Conservation (phyloP, 352 stramenopile genomes). For the Pythium apleroticum region DNA sequence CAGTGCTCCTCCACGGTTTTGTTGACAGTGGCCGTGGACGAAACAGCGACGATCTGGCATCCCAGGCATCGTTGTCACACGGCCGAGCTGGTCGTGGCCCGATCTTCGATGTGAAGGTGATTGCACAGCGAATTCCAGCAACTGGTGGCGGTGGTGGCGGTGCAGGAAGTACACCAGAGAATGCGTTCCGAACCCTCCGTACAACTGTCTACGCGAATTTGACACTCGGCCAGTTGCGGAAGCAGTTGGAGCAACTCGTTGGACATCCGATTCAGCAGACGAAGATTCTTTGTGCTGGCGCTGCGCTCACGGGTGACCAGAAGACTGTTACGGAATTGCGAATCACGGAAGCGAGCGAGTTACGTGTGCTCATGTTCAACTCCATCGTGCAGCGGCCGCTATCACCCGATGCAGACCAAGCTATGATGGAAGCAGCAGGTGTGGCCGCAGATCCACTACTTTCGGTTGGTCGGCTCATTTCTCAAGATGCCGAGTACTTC, state of each 20-base stretch:
- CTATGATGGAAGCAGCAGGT: constrained; percentile 10
- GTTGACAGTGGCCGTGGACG: constrained; percentile 29
- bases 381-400: constrained; percentile 58
- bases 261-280: constrained; percentile 76
- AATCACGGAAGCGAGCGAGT: constrained; percentile 73
- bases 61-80: constrained; percentile 46
- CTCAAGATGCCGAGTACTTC: constrained; percentile 70
- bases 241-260: constrained; percentile 72
- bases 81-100: constrained; percentile 67
- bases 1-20: constrained; percentile 67
- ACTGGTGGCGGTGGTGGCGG: constrained; percentile 30
- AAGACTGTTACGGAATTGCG: constrained; percentile 82
- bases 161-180: constrained; percentile 39
- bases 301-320: constrained; percentile 67
- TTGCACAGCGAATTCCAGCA: constrained; percentile 72
- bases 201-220: constrained; percentile 76
- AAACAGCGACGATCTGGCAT: constrained; percentile 23
- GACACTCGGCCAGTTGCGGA: constrained; percentile 65
- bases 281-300: constrained; percentile 74
- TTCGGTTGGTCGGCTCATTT: constrained; percentile 61
- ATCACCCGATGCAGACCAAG: constrained; percentile 27
- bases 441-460: background rate
- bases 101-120: constrained; percentile 78
- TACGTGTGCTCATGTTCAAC: constrained; percentile 84
- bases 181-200: constrained; percentile 58